Percentiles rank a stretch among this genome's conserved stretches.
Conservation (phyloP, 371 early-diverging fungal species). For the Mucor racemosus region DNA sequence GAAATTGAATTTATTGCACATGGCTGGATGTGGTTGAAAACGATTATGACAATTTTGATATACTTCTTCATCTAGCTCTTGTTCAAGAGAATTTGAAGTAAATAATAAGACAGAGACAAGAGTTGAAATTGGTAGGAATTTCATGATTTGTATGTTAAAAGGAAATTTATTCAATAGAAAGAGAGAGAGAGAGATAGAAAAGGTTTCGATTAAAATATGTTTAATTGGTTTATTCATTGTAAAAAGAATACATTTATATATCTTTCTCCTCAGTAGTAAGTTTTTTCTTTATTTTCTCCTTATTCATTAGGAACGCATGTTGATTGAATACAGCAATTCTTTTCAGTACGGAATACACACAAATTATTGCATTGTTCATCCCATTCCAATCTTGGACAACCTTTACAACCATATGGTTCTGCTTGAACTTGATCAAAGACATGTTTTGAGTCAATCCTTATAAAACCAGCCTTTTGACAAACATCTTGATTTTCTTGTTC, state of each 20-base stretch:
- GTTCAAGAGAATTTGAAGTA: neutral
- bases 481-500: neutral
- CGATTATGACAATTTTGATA: conserved; percentile 21
- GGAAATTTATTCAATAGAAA: conserved; percentile 1
- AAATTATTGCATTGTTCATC: conserved; percentile 4
- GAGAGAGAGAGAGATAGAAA: neutral
- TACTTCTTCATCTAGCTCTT: neutral
- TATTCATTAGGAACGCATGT: conserved; percentile 8
- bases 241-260: neutral
- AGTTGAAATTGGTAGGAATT: conserved; percentile 6
- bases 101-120: conserved; percentile 2
- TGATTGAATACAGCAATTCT: conserved; percentile 7
- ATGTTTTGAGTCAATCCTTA: neutral
- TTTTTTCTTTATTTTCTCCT: neutral
- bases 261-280: neutral
- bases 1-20: conserved; percentile 33
- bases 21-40: conserved; percentile 9
- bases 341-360: conserved; percentile 3
- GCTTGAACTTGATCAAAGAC: conserved; percentile 1
- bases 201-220: conserved; percentile 3
- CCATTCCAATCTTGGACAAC: neutral
- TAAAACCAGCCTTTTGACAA: neutral
- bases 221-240: neutral
- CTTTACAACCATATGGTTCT: neutral
- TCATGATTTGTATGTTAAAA: conserved; percentile 4